Percentiles rank a stretch among this genome's conserved stretches.
phyloP scores from a whole-genome alignment of 352 stramenopile species.

The Phytopythium mirpurense region DNA sequence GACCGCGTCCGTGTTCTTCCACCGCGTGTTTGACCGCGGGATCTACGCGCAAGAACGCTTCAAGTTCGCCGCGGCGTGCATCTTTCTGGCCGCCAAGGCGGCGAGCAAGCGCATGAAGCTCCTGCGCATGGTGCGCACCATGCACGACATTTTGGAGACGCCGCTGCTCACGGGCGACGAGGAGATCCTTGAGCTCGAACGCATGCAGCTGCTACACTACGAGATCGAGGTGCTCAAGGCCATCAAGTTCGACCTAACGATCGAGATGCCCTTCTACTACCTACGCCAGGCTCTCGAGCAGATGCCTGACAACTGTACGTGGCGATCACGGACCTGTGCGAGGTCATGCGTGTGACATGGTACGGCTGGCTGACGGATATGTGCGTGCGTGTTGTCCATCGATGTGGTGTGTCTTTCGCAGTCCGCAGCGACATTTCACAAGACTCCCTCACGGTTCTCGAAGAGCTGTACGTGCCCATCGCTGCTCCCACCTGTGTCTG shows the following conservation, averaged over 20 bases:
- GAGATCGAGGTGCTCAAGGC: constrained; percentile 81
- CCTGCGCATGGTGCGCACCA: constrained; percentile 78
- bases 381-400: background rate
- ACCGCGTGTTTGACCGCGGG: constrained; percentile 73
- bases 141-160: constrained; percentile 80
- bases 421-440: constrained; percentile 44
- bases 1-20: constrained; percentile 74
- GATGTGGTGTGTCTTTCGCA: constrained; percentile 11
- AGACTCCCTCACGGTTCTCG: constrained; percentile 45
- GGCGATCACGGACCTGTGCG: background rate
- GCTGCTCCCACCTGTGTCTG: too few species aligned
- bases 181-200: constrained; percentile 83
- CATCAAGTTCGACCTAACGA: constrained; percentile 78
- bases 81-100: constrained; percentile 79
- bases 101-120: constrained; percentile 87
- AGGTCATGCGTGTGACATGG: background rate
- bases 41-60: constrained; percentile 77
- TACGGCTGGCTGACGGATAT: background rate
- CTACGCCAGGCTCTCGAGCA: constrained; percentile 51
- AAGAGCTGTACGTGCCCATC: constrained; percentile 51
- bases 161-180: constrained; percentile 68
- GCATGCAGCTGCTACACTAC: constrained; percentile 80
- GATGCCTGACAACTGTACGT: constrained; percentile 74
- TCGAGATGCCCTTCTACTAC: constrained; percentile 72
- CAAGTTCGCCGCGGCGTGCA: constrained; percentile 77